These are phyloP conservation scores for Termitomyces bulborhizus DNA, from an alignment of 768 basidiomycete species.

Conservation along the genomic window DNA sequence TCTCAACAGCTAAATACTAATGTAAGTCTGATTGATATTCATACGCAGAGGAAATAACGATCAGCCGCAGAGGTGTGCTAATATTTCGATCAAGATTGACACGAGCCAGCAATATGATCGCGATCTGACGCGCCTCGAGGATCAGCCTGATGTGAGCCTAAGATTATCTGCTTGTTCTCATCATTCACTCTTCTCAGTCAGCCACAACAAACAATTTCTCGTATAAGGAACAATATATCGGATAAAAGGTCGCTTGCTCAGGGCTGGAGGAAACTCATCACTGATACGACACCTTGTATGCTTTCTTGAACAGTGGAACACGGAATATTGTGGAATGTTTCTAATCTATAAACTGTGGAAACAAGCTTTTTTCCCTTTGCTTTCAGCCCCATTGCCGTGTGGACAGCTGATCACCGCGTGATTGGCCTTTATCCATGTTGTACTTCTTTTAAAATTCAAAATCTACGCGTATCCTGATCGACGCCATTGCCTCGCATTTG, in stretches of 20 bases:
- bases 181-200: slow-evolving; percentile 6
- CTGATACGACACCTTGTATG: background rate
- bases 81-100: slow-evolving; percentile 62
- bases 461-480: slow-evolving; percentile 8
- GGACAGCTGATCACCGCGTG: slow-evolving; percentile 5
- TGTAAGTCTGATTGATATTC: slow-evolving; percentile 14
- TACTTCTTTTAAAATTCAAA: slow-evolving; percentile 9
- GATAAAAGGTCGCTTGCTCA: background rate
- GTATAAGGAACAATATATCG: slow-evolving; percentile 10
- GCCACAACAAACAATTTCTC: slow-evolving; percentile 13
- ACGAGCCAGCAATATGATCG: slow-evolving; percentile 47
- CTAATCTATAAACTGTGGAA: slow-evolving; percentile 1
- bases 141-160: slow-evolving; percentile 14
- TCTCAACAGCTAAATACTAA: slow-evolving; percentile 25
- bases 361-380: background rate
- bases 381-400: background rate
- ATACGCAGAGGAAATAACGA: background rate
- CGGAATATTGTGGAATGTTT: slow-evolving; percentile 7
- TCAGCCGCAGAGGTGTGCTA: slow-evolving; percentile 31
- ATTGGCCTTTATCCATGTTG: background rate
- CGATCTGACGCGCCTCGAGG: slow-evolving; percentile 22
- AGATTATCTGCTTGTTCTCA: background rate
- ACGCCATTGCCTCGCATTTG: slow-evolving; percentile 16
- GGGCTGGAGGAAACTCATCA: background rate
- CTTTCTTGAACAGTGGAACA: slow-evolving; percentile 5